These are phyloP conservation scores for Aspergillus fijiensis DNA, from an alignment of 2,329 filamentous ascomycete genomes.

Conservation along the genomic window DNA sequence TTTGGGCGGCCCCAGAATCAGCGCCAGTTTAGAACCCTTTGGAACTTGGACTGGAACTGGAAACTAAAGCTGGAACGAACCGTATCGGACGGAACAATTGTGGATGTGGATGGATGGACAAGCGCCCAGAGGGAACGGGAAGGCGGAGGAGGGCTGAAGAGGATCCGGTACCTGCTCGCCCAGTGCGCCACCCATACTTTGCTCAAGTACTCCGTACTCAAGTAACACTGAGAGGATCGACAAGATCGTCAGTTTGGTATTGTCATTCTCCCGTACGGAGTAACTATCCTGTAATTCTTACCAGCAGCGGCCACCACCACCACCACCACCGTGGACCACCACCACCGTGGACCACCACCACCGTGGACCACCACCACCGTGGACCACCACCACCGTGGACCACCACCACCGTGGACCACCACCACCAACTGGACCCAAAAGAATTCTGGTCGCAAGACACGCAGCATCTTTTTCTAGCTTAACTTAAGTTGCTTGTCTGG, in stretches of 20 bases:
- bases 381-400: no score
- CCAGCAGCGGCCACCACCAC: neutral
- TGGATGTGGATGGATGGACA: neutral
- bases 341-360: neutral
- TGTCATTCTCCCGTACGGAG: conserved; percentile 8
- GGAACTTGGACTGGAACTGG: neutral
- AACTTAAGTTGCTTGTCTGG: conserved; percentile 4
- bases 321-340: no score
- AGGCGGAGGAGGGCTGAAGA: conserved; percentile 3
- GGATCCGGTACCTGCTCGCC: conserved; percentile 13
- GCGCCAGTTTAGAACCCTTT: neutral
- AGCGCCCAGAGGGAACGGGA: neutral
- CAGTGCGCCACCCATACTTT: conserved; percentile 11
- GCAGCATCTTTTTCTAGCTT: conserved; percentile 25
- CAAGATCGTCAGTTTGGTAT: conserved; percentile 19
- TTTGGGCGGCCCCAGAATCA: conserved; percentile 19
- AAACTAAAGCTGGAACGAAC: neutral
- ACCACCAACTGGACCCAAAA: neutral
- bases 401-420: no score
- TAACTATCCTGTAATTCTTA: conserved; percentile 3
- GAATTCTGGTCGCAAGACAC: conserved; percentile 17
- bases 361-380: no score
- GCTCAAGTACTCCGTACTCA: conserved; percentile 7
- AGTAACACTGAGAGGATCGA: conserved; percentile 14
- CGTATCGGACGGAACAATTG: neutral